phyloP scores from a whole-genome alignment of 1,139 yeast species.

The Suhomyces wounanorum region DNA sequence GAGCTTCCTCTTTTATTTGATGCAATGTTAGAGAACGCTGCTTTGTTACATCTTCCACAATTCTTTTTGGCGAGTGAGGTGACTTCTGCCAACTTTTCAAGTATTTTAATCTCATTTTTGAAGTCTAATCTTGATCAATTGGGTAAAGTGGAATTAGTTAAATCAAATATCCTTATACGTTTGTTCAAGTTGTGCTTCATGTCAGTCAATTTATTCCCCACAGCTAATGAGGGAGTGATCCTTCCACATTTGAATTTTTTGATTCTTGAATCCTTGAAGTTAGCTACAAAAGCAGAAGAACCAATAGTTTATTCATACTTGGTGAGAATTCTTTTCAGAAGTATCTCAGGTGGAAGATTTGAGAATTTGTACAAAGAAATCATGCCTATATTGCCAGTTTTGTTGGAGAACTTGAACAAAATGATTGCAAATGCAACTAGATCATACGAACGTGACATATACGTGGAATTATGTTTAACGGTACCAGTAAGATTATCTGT shows the following conservation, averaged over 20 bases:
- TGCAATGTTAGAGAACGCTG: conserved; percentile 81
- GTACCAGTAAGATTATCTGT: conserved; percentile 95
- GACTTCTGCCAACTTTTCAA: conserved; percentile 89
- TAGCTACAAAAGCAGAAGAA: conserved; percentile 87
- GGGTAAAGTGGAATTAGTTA: conserved; percentile 78
- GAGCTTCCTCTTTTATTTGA: conserved; percentile 80
- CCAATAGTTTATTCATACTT: conserved; percentile 88
- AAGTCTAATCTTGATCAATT: conserved; percentile 72
- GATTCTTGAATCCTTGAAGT: conserved; percentile 75
- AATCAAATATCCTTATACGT: conserved; percentile 79
- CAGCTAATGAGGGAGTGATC: conserved; percentile 81
- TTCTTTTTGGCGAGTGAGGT: conserved; percentile 91
- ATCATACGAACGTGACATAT: conserved; percentile 89
- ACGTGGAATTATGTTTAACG: conserved; percentile 90
- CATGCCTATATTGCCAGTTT: conserved; percentile 82
- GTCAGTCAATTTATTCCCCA: conserved; percentile 92
- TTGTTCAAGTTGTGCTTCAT: conserved; percentile 89
- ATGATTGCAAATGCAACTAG: conserved; percentile 81
- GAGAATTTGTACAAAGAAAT: conserved; percentile 91
- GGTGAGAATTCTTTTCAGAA: conserved; percentile 85
- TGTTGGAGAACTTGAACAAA: conserved; percentile 82
- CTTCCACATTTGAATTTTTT: conserved; percentile 84
- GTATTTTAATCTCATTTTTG: conserved; percentile 77
- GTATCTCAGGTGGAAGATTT: conserved; percentile 95
- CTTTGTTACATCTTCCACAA: conserved; percentile 88